These are phyloP conservation scores for Warburgia ugandensis DNA, from an alignment of 164 flowering plant species.

Conservation along the genomic window DNA sequence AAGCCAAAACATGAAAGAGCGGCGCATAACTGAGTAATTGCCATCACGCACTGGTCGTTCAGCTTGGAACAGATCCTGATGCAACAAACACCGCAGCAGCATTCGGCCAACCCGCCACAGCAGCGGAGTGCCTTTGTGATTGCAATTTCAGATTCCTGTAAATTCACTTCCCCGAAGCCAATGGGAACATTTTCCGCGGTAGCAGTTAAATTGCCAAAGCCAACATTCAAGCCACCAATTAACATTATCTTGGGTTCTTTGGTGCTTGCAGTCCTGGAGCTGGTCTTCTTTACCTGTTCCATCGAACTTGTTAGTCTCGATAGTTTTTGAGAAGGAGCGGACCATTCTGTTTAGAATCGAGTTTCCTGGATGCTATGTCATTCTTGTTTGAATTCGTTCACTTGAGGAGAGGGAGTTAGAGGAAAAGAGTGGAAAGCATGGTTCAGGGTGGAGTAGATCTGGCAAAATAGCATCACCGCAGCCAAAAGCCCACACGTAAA, in stretches of 20 bases:
- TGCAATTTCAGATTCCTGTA: conserved; percentile 33
- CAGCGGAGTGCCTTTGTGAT: conserved; percentile 52
- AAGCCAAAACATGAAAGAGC: conserved; percentile 67
- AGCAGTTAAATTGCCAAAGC: conserved; percentile 63
- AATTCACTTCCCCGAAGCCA: conserved; percentile 21
- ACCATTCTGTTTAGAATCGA: no score
- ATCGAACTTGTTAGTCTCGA: no score
- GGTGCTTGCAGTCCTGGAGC: conserved; percentile 4
- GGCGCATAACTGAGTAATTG: conserved; percentile 44
- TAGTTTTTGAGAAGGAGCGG: no score
- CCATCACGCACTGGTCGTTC: conserved; percentile 57
- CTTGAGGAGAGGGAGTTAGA: no score
- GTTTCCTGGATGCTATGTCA: no score
- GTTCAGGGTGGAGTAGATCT: no score
- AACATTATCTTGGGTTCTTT: conserved; percentile 24
- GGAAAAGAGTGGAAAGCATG: no score
- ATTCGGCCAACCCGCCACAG: conserved; percentile 31
- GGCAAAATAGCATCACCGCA: no score
- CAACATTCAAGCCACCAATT: conserved; percentile 33
- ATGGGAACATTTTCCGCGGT: conserved; percentile 50
- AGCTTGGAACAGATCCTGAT: conserved; percentile 43
- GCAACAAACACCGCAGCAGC: conserved; percentile 76
- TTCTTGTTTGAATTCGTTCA: no score
- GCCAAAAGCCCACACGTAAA: no score
- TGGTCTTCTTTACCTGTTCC: conserved; percentile 11